Percentiles rank a stretch among this genome's conserved stretches.
Conservation (phyloP, 345 rosid species). For the Populus ilicifolia region DNA sequence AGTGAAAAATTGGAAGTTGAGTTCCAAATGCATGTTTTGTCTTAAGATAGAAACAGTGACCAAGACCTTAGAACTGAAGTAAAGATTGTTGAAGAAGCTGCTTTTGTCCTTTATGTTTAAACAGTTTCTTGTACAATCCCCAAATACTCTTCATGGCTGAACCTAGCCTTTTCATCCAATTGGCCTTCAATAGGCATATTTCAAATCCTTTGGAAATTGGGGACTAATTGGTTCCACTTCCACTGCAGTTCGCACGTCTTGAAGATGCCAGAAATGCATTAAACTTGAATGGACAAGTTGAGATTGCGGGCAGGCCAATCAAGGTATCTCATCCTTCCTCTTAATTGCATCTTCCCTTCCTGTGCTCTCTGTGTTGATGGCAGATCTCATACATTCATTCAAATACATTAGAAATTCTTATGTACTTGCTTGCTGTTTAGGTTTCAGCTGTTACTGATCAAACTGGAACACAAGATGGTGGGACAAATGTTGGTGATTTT, state of each 20-base stretch:
- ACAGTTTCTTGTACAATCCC: background rate
- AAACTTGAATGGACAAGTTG: conserved; percentile 84
- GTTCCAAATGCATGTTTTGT: background rate
- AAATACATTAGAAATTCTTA: conserved; percentile 3
- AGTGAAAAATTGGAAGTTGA: background rate
- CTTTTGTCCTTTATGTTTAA: background rate
- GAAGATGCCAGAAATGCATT: conserved; percentile 93
- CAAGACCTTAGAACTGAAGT: background rate
- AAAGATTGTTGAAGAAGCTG: background rate
- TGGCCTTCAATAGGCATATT: background rate
- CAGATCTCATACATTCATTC: background rate
- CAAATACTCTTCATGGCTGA: background rate
- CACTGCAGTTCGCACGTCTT: conserved; percentile 72
- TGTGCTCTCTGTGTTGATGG: background rate
- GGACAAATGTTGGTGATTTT: conserved; percentile 67
- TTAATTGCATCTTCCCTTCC: background rate
- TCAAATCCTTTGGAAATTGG: background rate
- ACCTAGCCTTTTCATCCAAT: background rate
- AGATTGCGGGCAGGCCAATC: conserved; percentile 82
- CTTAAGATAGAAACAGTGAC: background rate
- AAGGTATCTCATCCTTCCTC: conserved; percentile 45
- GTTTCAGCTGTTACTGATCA: conserved; percentile 96
- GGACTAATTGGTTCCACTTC: background rate
- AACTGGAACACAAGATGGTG: conserved; percentile 55
- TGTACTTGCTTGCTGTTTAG: conserved; percentile 28